These are phyloP conservation scores for Rhodomyrtus tomentosa DNA, from an alignment of 345 rosid genomes.

Conservation along the genomic window DNA sequence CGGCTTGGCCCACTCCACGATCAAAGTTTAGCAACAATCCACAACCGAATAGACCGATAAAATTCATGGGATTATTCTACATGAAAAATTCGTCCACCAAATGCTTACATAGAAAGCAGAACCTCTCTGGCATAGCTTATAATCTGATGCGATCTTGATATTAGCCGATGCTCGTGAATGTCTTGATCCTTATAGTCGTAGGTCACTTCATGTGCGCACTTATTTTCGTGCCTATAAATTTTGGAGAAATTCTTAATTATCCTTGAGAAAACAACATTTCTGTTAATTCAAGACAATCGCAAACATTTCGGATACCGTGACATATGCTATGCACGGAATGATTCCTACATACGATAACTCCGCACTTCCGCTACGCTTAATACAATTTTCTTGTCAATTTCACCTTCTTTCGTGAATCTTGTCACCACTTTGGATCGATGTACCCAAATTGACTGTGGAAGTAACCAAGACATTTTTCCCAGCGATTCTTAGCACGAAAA, in stretches of 20 bases:
- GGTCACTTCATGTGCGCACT: not conserved
- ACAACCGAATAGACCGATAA: accelerated
- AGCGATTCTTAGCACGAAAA: not conserved
- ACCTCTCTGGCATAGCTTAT: not conserved
- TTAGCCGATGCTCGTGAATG: accelerated
- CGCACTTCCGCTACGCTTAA: accelerated
- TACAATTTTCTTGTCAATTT: not conserved
- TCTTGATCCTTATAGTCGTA: not conserved
- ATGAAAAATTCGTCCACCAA: accelerated
- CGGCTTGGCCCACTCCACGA: not conserved
- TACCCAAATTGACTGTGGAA: accelerated
- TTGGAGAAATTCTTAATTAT: not conserved
- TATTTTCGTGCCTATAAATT: not conserved
- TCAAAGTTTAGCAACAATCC: not conserved
- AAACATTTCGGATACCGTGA: no score
- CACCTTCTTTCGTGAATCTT: not conserved
- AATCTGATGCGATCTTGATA: accelerated
- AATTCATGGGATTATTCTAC: not conserved
- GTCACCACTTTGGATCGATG: not conserved
- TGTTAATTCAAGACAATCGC: no score
- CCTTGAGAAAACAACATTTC: not conserved
- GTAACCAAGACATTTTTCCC: not conserved
- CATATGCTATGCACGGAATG: no score
- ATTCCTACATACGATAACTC: not conserved
- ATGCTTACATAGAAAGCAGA: not conserved